phyloP scores from a whole-genome alignment of 441 rosid genomes.

The Croton setiger region DNA sequence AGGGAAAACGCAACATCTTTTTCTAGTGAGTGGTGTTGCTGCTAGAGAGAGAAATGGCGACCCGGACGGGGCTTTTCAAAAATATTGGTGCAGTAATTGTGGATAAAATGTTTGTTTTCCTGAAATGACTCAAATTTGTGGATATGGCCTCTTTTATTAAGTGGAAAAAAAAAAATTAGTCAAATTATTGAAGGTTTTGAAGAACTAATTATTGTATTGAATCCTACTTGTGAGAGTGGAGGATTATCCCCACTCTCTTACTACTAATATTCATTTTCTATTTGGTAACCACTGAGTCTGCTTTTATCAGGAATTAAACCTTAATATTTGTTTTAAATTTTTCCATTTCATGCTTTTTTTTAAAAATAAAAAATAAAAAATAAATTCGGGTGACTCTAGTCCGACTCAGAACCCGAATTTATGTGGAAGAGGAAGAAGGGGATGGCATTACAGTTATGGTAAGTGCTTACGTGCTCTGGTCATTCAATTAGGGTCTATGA shows the following conservation, averaged over 20 bases:
- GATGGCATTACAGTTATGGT: background rate
- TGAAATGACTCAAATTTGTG: slow-evolving; percentile 27
- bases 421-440: background rate
- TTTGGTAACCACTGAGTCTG: background rate
- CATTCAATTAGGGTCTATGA: background rate
- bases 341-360: background rate
- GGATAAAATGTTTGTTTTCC: slow-evolving; percentile 22
- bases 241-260: slow-evolving; percentile 18
- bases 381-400: background rate
- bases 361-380: no score
- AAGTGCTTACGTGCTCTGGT: background rate
- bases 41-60: background rate
- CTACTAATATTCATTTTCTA: slow-evolving; percentile 19
- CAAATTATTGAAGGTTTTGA: slow-evolving; percentile 17
- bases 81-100: slow-evolving; percentile 30
- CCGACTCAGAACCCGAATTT: background rate
- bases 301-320: background rate
- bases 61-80: slow-evolving; percentile 8
- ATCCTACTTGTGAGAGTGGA: slow-evolving; percentile 3
- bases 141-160: slow-evolving; percentile 23
- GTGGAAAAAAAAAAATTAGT: slow-evolving; percentile 8
- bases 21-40: slow-evolving; percentile 16
- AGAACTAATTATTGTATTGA: slow-evolving; percentile 20
- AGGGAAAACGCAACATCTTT: slow-evolving; percentile 24
- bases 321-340: background rate